Evolutionary conservation across 495 filamentous ascomycete species (phyloP), one percentile per base, ranked within the genome.

Genomic region (Penicillium paradoxum): DNA sequence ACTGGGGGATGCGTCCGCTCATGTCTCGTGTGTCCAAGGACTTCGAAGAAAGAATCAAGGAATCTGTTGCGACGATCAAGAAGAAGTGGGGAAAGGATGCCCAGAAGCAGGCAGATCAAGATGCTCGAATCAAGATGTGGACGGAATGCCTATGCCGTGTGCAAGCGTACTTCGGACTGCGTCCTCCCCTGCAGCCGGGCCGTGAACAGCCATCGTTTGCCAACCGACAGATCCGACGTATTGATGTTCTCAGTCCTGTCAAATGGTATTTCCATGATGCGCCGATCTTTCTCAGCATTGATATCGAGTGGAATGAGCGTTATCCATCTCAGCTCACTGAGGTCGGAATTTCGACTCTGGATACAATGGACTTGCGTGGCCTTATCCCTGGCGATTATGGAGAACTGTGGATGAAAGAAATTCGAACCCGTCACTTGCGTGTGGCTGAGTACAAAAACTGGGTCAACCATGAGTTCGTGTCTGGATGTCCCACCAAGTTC

Each of bases 291-390:
- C 72, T 96, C 50, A 83, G 78, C 54, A 70, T 96, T 39, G 92
- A 98, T 61, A 64, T 91, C 27, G 93, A 98, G 65, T 81, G 83
- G 7, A 92, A 83, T 55, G 92, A 97, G 68, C 62, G 65, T 22
- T 70, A 82, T 47, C 73, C 77, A 4, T 68, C 72, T 40, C 60
- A 77, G 2, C 72, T 97, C 53, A 95, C 90, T 4, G 93, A 98
- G 64, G 76, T 98, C 47, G 93, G 93, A 30, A 76, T 98, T 42
- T 84, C 89, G 8, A 83, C 79, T 9, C 80, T 98, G 18, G 93
- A 98, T 68, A 90, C 86, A 3, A 55, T 68, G 9, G 79, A 87
- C 51, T 69, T 79, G 29, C 56, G 58, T 15, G 65, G 62, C 11
- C 21, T 83, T 21, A 58, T 81, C 3, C 88, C 88, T 18, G 86